These are phyloP conservation scores for Asterionellopsis glacialis DNA, from an alignment of 108 stramenopile genomes.

Conservation along the genomic window DNA sequence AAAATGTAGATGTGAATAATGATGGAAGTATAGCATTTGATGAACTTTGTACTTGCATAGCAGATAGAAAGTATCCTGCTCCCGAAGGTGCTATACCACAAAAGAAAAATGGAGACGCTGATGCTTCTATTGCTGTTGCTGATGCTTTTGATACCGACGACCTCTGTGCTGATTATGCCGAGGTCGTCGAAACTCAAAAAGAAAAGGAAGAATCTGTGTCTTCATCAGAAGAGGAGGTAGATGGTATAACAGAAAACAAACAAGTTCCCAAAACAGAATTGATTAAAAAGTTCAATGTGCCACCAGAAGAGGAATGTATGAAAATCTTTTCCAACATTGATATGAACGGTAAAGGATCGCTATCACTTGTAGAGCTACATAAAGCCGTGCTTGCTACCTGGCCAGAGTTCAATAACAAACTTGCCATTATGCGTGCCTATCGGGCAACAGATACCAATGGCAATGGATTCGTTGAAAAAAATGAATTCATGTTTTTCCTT, in stretches of 20 bases:
- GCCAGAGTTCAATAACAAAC: conserved; percentile 17
- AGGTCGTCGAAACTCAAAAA: no score
- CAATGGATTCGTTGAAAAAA: conserved; percentile 11
- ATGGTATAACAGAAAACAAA: no score
- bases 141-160: no score
- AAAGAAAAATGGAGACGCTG: no score
- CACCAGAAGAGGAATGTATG: conserved; percentile 1
- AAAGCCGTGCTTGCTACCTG: conserved; percentile 8
- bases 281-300: neutral
- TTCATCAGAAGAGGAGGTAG: no score
- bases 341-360: conserved; percentile 10
- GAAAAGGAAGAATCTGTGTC: no score
- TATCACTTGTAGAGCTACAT: conserved; percentile 16
- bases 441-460: conserved; percentile 4
- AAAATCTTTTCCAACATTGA: conserved; percentile 15
- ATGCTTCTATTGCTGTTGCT: no score
- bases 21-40: conserved; percentile 30
- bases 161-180: no score
- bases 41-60: conserved; percentile 32
- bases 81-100: no score
- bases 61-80: conserved; percentile 2
- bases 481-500: conserved; percentile 18
- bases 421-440: conserved; percentile 25
- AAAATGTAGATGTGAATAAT: conserved; percentile 22
- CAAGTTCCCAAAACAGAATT: no score